phyloP scores from a whole-genome alignment of 2,329 filamentous ascomycete species.

The Elsinoe ampelina region DNA sequence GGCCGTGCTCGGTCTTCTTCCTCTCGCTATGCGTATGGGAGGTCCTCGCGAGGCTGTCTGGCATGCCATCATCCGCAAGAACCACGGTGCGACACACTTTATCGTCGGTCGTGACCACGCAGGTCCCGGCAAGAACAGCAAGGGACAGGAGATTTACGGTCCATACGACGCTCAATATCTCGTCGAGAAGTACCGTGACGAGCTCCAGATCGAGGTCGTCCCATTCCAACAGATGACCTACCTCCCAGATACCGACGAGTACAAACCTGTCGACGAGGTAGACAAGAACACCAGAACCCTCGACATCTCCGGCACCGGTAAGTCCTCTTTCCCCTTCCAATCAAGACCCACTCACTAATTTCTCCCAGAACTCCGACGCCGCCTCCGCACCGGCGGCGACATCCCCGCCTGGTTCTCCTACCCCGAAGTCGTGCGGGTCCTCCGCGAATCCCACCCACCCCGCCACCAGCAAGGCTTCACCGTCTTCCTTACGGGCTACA shows the following conservation, averaged over 20 bases:
- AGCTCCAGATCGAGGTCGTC: constrained; percentile 97
- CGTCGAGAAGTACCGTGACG: constrained; percentile 90
- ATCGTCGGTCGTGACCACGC: constrained; percentile 98
- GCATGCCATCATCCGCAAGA: constrained; percentile 99
- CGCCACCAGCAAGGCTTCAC: constrained; percentile 92
- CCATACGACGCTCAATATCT: constrained; percentile 95
- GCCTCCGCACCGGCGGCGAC: constrained; percentile 81
- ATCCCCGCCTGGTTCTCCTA: constrained; percentile 99
- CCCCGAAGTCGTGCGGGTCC: constrained; percentile 92
- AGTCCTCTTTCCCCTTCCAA: neutral
- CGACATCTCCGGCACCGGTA: constrained; percentile 44
- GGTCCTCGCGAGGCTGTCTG: constrained; percentile 97
- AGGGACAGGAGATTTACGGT: constrained; percentile 94
- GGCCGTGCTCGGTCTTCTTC: constrained; percentile 90
- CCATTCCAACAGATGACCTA: constrained; percentile 99
- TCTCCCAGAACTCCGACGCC: constrained; percentile 69
- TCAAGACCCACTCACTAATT: neutral
- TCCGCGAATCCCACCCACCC: constrained; percentile 91
- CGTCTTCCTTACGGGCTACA: constrained; percentile 93
- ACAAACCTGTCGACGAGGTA: constrained; percentile 87
- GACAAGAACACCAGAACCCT: constrained; percentile 68
- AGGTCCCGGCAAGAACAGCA: constrained; percentile 95
- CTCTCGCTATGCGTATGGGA: constrained; percentile 98
- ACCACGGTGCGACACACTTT: constrained; percentile 97
- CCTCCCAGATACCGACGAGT: constrained; percentile 93